A percentile compares a stretch with the other conserved stretches of the same genome.
These are phyloP conservation scores for Trichoderma breve DNA, from an alignment of 2,329 filamentous ascomycete genomes.

Conservation along the genomic window DNA sequence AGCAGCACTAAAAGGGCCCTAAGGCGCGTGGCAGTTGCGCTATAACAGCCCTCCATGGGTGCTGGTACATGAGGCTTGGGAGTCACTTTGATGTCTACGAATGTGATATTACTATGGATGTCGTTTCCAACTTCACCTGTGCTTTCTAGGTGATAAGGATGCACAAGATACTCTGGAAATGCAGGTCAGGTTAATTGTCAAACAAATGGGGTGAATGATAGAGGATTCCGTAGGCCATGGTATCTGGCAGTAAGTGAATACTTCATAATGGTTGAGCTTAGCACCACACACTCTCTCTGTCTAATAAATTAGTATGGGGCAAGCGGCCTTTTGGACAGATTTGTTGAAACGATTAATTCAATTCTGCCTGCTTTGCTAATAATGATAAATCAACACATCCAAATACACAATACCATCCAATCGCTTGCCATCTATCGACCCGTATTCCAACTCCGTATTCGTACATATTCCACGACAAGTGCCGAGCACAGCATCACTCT, in stretches of 20 bases:
- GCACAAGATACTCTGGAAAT: too few species aligned
- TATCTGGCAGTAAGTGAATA: too few species aligned
- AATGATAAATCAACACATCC: not conserved
- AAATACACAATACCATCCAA: not conserved
- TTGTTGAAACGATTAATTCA: not conserved
- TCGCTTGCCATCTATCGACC: not conserved
- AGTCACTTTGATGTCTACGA: too few species aligned
- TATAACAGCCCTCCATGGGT: not conserved
- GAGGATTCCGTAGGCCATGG: not conserved
- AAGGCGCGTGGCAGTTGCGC: not conserved
- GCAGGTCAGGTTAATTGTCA: not conserved
- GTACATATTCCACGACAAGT: not conserved
- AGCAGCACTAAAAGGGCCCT: slow-evolving; percentile 9
- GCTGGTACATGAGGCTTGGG: too few species aligned
- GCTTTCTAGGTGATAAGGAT: too few species aligned
- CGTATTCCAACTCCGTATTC: not conserved
- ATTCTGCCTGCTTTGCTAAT: not conserved
- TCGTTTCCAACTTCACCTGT: too few species aligned
- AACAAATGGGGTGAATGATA: not conserved
- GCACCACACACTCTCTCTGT: not conserved
- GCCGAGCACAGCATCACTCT: not conserved
- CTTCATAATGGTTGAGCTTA: too few species aligned
- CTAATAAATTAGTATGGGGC: not conserved
- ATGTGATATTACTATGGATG: too few species aligned
- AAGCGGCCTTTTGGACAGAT: not conserved